A percentile compares a stretch with the other conserved stretches of the same genome.
Evolutionary conservation across 768 basidiomycete genomes (phyloP).

Genomic region (Piloderma croceum): DNA sequence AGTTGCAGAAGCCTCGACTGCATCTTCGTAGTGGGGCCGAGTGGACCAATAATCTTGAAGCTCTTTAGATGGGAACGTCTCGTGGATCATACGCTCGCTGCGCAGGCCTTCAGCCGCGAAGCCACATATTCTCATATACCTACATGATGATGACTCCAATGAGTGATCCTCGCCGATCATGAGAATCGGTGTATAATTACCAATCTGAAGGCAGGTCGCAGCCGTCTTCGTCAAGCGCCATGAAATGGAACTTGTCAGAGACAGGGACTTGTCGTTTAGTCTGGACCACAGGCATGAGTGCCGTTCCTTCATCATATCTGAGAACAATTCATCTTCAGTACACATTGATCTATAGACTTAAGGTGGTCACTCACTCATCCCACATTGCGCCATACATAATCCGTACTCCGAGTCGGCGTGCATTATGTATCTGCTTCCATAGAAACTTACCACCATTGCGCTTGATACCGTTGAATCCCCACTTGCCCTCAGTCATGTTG

Average conservation of each 20-base stretch:
- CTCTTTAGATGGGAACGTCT: slow-evolving; percentile 65
- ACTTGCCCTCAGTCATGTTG: slow-evolving; percentile 66
- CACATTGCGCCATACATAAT: slow-evolving; percentile 83
- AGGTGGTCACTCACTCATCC: slow-evolving; percentile 54
- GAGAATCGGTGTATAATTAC: slow-evolving; percentile 35
- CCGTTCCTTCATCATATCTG: slow-evolving; percentile 84
- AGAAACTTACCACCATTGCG: slow-evolving; percentile 72
- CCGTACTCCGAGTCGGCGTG: slow-evolving; percentile 51
- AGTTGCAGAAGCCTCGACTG: slow-evolving; percentile 27
- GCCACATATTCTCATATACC: slow-evolving; percentile 77
- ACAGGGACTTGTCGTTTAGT: slow-evolving; percentile 54
- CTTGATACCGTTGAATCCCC: slow-evolving; percentile 66
- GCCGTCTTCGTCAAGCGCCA: slow-evolving; percentile 76
- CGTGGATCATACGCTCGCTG: slow-evolving; percentile 54
- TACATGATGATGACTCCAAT: slow-evolving; percentile 20
- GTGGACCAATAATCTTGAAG: slow-evolving; percentile 70
- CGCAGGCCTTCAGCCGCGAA: slow-evolving; percentile 65
- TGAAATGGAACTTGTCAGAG: slow-evolving; percentile 44
- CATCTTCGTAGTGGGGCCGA: slow-evolving; percentile 49
- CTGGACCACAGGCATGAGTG: slow-evolving; percentile 67
- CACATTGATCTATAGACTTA: background rate
- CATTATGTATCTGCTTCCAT: slow-evolving; percentile 75
- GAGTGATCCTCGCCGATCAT: background rate
- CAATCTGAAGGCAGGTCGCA: slow-evolving; percentile 76
- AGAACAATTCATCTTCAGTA: slow-evolving; percentile 5